Percentiles rank a stretch among this genome's conserved stretches.
Conservation (phyloP, 371 early-diverging fungal species). For the Mortierella sp. region DNA sequence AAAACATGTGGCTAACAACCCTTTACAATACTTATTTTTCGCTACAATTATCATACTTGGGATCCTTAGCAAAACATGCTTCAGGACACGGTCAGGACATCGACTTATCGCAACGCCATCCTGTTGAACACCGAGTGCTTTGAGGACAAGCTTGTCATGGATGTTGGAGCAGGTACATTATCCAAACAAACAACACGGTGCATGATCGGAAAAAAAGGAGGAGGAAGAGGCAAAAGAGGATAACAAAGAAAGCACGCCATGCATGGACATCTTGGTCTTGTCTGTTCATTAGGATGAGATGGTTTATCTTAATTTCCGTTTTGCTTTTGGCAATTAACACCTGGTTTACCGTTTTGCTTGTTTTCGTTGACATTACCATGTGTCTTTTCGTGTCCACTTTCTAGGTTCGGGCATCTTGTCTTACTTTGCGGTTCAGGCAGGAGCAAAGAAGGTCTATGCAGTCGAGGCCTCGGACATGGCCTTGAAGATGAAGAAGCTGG, state of each 20-base stretch:
- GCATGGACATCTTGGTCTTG: background rate
- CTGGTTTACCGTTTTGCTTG: constrained; percentile 28
- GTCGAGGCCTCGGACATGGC: constrained; percentile 98
- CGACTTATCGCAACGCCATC: constrained; percentile 95
- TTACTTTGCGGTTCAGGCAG: constrained; percentile 94
- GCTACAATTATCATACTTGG: background rate
- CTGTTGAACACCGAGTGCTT: constrained; percentile 82
- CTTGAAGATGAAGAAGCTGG: constrained; percentile 83
- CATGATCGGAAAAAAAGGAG: background rate
- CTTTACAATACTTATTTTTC: background rate
- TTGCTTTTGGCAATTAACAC: constrained; percentile 87
- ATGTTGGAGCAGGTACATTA: constrained; percentile 91
- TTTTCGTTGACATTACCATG: background rate
- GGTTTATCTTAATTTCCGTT: constrained; percentile 61
- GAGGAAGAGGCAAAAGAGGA: background rate
- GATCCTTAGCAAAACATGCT: constrained; percentile 95
- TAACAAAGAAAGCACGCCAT: background rate
- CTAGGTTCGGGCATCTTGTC: constrained; percentile 90
- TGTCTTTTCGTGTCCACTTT: background rate
- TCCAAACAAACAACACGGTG: background rate
- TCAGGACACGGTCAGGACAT: constrained; percentile 93
- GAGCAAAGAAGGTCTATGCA: constrained; percentile 92
- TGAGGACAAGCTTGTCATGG: constrained; percentile 87
- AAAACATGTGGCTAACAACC: background rate
- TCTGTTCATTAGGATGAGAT: background rate